phyloP scores from a whole-genome alignment of 768 basidiomycete species.

The Podaxis mareebaensis region DNA sequence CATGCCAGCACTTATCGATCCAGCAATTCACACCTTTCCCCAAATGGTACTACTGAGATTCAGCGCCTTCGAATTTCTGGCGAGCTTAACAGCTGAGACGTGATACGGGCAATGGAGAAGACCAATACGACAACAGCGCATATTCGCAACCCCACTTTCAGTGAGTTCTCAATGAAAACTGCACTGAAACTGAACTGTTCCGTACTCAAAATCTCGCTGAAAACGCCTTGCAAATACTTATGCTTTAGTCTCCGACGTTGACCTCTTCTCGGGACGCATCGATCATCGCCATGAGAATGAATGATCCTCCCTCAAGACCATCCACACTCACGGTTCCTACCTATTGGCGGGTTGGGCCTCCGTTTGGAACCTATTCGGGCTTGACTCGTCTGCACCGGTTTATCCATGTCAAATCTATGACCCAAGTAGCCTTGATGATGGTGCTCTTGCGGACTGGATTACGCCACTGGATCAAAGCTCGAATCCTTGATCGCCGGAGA shows the following conservation, averaged over 20 bases:
- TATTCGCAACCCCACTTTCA: too few relatives aligned
- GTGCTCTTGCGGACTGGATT: background rate
- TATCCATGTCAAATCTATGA: background rate
- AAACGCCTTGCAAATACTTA: too few relatives aligned
- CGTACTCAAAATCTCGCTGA: too few relatives aligned
- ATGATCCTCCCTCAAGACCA: background rate
- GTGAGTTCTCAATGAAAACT: too few relatives aligned
- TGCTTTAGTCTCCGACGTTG: background rate
- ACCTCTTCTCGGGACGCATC: background rate
- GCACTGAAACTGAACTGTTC: too few relatives aligned
- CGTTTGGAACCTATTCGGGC: background rate
- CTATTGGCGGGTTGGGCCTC: background rate
- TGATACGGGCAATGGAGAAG: constrained; percentile 6
- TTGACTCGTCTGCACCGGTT: background rate
- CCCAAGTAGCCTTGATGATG: background rate
- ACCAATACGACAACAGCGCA: background rate
- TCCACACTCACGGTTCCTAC: background rate
- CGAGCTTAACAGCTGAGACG: too few relatives aligned
- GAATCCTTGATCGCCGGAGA: background rate
- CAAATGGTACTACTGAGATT: background rate
- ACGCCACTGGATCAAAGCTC: background rate
- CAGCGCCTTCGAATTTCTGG: background rate
- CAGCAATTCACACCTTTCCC: background rate
- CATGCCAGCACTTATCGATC: constrained; percentile 13
- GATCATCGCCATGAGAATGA: background rate